Evolutionary conservation across 345 rosid species (phyloP).

Genomic region (Linum trigynum): DNA sequence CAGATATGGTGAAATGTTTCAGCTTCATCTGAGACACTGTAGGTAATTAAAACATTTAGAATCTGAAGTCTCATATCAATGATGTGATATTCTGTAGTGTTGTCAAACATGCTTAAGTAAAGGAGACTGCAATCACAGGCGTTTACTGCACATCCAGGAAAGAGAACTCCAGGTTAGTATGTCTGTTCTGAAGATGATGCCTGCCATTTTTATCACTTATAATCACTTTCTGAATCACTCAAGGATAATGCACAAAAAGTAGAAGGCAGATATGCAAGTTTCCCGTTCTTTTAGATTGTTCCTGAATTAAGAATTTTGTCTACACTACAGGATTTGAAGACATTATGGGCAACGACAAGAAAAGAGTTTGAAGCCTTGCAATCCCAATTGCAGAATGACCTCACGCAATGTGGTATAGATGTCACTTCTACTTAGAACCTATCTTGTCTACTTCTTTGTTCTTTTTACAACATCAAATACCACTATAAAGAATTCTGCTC

Average conservation of each 20-base stretch:
- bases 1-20: too few relatives aligned
- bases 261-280: not conserved
- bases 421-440: not conserved
- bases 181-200: not conserved
- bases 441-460: not conserved
- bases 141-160: constrained; percentile 53
- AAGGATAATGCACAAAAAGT: too few relatives aligned
- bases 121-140: constrained; percentile 36
- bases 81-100: constrained; percentile 31
- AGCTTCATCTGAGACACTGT: too few relatives aligned
- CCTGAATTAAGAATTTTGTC: not conserved
- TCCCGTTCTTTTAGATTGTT: not conserved
- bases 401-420: constrained; percentile 50
- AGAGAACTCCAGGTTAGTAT: constrained; percentile 47
- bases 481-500: not conserved
- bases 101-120: constrained; percentile 33
- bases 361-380: constrained; percentile 59
- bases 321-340: constrained; percentile 54
- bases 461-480: not conserved
- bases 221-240: too few relatives aligned
- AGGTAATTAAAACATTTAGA: too few relatives aligned
- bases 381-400: constrained; percentile 49
- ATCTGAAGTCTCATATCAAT: not conserved
- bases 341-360: constrained; percentile 45
- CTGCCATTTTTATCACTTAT: too few relatives aligned